Percentiles rank a stretch among this genome's conserved stretches.
phyloP scores from a whole-genome alignment of 495 filamentous ascomycete species.

The Penicillium ucsense region DNA sequence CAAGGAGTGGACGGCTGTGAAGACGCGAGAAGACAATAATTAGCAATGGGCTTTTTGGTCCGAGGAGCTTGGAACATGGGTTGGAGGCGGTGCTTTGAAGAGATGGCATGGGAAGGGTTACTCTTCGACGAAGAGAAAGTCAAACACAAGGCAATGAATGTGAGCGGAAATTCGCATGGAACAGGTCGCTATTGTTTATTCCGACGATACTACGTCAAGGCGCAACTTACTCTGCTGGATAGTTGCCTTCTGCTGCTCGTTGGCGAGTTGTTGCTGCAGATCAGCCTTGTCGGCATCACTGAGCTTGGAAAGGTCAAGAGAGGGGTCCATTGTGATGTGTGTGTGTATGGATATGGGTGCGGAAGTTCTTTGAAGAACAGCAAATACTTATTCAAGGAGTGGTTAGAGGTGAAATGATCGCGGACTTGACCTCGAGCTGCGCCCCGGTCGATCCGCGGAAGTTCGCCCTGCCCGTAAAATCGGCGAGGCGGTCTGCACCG shows the following conservation, averaged over 20 bases:
- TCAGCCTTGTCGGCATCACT: constrained; percentile 77
- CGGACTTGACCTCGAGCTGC: too few relatives aligned
- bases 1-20: constrained; percentile 64
- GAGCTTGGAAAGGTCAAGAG: constrained; percentile 58
- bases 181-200: too few relatives aligned
- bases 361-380: neutral
- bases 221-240: constrained; percentile 67
- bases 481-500: constrained; percentile 18
- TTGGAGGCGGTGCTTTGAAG: too few relatives aligned
- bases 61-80: too few relatives aligned
- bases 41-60: neutral
- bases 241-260: constrained; percentile 69
- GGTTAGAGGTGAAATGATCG: neutral
- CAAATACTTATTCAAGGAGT: neutral
- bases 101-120: too few relatives aligned
- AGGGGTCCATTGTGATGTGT: constrained; percentile 26
- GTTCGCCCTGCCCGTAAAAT: constrained; percentile 10
- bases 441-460: neutral
- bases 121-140: too few relatives aligned
- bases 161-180: too few relatives aligned
- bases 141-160: too few relatives aligned
- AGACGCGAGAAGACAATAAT: neutral
- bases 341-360: neutral
- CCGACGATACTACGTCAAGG: neutral
- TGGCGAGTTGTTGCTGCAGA: constrained; percentile 68